Evolutionary conservation across 768 basidiomycete genomes (phyloP).

Genomic region (Termitomyces sp.): DNA sequence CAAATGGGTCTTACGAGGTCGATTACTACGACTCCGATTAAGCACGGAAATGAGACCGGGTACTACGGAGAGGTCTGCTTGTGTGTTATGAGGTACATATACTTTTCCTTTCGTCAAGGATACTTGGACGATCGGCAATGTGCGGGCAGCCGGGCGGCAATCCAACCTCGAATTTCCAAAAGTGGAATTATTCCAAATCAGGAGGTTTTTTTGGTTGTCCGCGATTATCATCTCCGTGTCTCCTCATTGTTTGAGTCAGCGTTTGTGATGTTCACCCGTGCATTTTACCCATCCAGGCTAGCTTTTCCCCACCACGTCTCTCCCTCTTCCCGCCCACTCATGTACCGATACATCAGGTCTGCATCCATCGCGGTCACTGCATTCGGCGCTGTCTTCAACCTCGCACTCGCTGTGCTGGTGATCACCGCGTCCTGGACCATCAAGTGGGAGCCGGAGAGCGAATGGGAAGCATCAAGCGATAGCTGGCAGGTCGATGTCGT

Average conservation of each 20-base stretch:
- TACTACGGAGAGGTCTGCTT: too few species aligned
- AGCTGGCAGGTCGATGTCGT: conserved; percentile 41
- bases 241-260: conserved; percentile 17
- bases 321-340: conserved; percentile 6
- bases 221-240: conserved; percentile 4
- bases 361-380: conserved; percentile 27
- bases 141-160: not conserved
- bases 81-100: not conserved
- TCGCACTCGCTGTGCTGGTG: conserved; percentile 29
- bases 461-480: conserved; percentile 43
- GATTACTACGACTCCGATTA: conserved; percentile 7
- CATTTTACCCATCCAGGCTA: conserved; percentile 15
- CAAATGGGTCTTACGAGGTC: not conserved
- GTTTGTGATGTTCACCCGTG: conserved; percentile 14
- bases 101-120: not conserved
- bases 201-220: not conserved
- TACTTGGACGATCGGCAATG: not conserved
- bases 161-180: not conserved
- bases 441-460: conserved; percentile 47
- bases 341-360: conserved; percentile 25
- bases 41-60: not conserved
- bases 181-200: not conserved
- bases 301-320: not conserved
- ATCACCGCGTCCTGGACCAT: conserved; percentile 27
- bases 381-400: conserved; percentile 30